Evolutionary conservation across 305 asterid genomes (phyloP), one percentile per base, ranked within the genome.

Genomic region (Plantago coronopus): DNA sequence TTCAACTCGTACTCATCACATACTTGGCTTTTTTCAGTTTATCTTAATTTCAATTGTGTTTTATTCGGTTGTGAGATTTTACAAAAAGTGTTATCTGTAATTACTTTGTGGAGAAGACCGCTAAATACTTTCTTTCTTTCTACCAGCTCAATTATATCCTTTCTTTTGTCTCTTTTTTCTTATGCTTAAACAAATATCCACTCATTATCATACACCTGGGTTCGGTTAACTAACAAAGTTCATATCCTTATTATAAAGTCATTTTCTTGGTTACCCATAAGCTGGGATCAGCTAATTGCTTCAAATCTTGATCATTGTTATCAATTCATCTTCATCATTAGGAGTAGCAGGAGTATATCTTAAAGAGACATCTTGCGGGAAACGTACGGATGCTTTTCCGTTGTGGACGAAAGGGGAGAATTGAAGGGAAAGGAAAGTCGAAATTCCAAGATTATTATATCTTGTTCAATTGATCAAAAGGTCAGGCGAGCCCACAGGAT

Each of bases 381-480:
- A 34, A 34, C 40, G 40, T 34, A 49, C 29, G 37, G 18, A 46
- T 58, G 64, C 61, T 55, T 67, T 59, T 49, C 19, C 67, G 38
- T 59, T 31, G 66, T 62, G 37, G 74, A 49, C 65, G 27, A 72
- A 55, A 70, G 70, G 67, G 72, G 25, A 76, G 38, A 73, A 69
- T 73, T 73, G 74, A 73, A 67, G 62, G 45, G 69, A 69, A 72
- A 72, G 78, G 50, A 69, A 76, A 76, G 73, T 54, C 40, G 44
- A 74, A 63, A 71, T 71, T 65, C 75, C 68, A 42, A 59, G 10
- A 16, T 51, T 42, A 42, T 34, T 34, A 5, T 34, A 34, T 6
- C 63, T 44, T 29, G 31, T 17, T 63, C 57, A 13, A 37, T 43
- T 40, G 27, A 64, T 47, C 43, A 16, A 48, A 62, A 63, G 57